Percentiles rank a stretch among this genome's conserved stretches.
Conservation (phyloP, 176 grass and related monocot species). For the Bolboschoenus planiculmis region DNA sequence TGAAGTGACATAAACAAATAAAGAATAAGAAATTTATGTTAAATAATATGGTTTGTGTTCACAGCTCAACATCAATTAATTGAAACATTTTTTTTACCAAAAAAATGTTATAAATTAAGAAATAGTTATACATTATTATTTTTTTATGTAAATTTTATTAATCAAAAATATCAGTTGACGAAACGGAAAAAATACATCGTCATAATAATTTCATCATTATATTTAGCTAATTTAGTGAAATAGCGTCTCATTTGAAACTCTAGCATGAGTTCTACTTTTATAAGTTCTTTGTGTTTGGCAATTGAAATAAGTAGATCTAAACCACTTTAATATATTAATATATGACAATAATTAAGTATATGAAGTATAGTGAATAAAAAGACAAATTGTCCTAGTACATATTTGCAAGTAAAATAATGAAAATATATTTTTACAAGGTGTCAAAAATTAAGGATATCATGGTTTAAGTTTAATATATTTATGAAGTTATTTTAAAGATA, state of each 20-base stretch:
- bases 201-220: not conserved
- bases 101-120: not conserved
- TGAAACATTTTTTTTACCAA: too few species aligned
- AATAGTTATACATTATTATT: not conserved
- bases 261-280: not conserved
- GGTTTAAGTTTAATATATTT: too few species aligned
- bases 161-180: not conserved
- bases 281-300: not conserved
- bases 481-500: too few species aligned
- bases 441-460: too few species aligned
- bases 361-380: not conserved
- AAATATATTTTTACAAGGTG: not conserved
- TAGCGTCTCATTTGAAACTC: not conserved
- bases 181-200: not conserved
- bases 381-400: not conserved
- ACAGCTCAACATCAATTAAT: not conserved
- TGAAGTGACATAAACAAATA: not conserved
- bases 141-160: not conserved
- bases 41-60: not conserved
- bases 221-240: not conserved
- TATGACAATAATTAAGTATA: too few species aligned
- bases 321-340: too few species aligned
- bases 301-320: not conserved
- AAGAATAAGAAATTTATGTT: not conserved
- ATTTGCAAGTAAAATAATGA: not conserved